Evolutionary conservation across 2,329 filamentous ascomycete genomes (phyloP), one percentile per base, ranked within the genome.

Genomic region (Xylariaceae sp.): DNA sequence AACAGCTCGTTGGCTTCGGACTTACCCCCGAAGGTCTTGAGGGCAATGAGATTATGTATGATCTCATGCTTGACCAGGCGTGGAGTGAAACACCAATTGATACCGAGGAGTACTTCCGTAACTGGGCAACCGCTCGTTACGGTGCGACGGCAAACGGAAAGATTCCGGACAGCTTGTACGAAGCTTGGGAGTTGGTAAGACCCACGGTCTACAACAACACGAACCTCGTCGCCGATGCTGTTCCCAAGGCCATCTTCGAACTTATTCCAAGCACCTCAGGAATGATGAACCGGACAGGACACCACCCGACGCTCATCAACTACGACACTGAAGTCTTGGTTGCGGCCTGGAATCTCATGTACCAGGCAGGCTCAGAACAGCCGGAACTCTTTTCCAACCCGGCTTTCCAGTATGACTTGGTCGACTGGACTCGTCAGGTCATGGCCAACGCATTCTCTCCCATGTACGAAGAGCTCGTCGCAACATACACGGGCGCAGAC

Each of bases 41-140:
- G 53, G 63, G 63, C 4, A 65, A 65, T 11, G 63, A 65, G 54
- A 64, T 65, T 17, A 65, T 65, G 59, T 65, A 65, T 54, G 23
- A 65, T 52, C 57, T 65, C 18, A 55, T 65, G 3, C 63, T 65
- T 15, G 63, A 64, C 11, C 63, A 65, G 49, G 63, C 63, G 30
- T 65, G 61, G 59, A 62, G 57, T 17, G 48, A 39, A n/a, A 61
- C 45, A 1, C 59, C 63, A 11, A 62, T 65, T 34, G 62, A 65
- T 23, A 65, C 61, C 10, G n/a, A 54, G 53, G n/a, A 8, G 7
- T 65, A 65, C 30, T 65, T 65, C 58, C 55, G 52, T 34, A 45
- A 65, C 35, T 65, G 63, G 63, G 63, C 59, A 17, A 37, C 50
- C 11, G 23, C 51, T 2, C 61, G 63, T 35, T 65, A 65, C 37